Conservation (phyloP, 2,329 filamentous ascomycete genomes). For the Capronia coronata region DNA sequence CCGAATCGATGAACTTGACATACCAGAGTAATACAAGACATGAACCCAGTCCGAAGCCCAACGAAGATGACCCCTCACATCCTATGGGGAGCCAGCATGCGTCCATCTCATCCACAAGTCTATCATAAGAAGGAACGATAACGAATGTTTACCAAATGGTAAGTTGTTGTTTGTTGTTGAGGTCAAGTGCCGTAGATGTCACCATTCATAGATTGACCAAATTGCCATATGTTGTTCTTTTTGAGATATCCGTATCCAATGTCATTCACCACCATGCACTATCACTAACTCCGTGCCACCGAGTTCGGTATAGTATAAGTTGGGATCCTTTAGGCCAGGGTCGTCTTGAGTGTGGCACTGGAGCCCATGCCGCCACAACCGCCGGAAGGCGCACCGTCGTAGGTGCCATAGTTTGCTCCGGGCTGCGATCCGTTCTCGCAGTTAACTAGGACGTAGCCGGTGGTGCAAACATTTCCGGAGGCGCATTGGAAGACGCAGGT, state of each 20-base stretch:
- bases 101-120: constrained; percentile 1
- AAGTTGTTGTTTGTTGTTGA: not conserved
- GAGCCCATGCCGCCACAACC: constrained; percentile 28
- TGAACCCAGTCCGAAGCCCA: not conserved
- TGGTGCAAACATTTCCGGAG: constrained; percentile 19
- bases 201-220: not conserved
- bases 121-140: not conserved
- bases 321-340: constrained; percentile 19
- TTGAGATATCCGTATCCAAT: not conserved
- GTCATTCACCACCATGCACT: not conserved
- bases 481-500: constrained; percentile 28
- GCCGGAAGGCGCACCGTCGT: constrained; percentile 21
- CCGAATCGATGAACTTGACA: not conserved
- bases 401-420: constrained; percentile 26
- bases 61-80: not conserved
- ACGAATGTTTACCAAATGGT: constrained; percentile 4
- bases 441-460: constrained; percentile 26
- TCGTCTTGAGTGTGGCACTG: constrained; percentile 23
- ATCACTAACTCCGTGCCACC: not conserved
- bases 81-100: not conserved
- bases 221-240: not conserved
- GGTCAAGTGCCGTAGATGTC: not conserved
- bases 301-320: not conserved
- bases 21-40: not conserved
- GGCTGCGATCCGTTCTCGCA: constrained; percentile 26